Conservation (phyloP, 179 eudicot species). For the Carnegiea gigantea region DNA sequence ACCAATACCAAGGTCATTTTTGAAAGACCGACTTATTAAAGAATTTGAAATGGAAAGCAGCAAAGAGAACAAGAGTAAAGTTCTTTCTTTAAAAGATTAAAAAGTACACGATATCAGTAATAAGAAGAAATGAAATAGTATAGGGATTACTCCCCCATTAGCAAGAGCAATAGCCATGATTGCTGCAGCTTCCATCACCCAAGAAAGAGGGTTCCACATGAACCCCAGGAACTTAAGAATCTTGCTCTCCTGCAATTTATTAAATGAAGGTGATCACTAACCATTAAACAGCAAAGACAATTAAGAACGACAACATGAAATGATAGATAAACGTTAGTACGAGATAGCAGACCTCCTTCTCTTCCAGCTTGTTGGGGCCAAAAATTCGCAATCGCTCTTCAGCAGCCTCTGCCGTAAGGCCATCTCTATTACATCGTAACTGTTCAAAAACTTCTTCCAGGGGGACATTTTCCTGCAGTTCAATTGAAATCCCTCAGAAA, state of each 20-base stretch:
- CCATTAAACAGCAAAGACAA: slow-evolving; percentile 1
- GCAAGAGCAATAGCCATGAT: slow-evolving; percentile 83
- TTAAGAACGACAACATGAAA: neutral
- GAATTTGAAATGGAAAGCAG: no score
- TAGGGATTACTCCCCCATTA: slow-evolving; percentile 65
- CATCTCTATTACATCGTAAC: slow-evolving; percentile 65
- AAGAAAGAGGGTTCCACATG: slow-evolving; percentile 88
- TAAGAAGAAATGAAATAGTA: neutral
- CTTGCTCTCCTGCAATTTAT: slow-evolving; percentile 58
- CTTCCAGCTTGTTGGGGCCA: slow-evolving; percentile 90
- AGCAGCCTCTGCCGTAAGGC: slow-evolving; percentile 55
- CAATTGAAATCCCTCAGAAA: slow-evolving; percentile 11
- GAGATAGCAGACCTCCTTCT: slow-evolving; percentile 57
- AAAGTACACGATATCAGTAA: neutral
- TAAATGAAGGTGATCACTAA: neutral
- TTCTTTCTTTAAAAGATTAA: neutral
- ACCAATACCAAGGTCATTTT: no score
- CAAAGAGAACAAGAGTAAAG: no score
- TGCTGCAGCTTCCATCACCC: slow-evolving; percentile 93
- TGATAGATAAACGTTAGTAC: neutral
- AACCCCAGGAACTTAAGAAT: slow-evolving; percentile 68
- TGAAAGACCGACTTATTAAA: no score
- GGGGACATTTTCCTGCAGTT: slow-evolving; percentile 61
- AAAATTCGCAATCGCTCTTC: slow-evolving; percentile 58
- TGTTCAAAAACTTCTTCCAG: slow-evolving; percentile 73